phyloP scores from a whole-genome alignment of 2,329 filamentous ascomycete species.

The Neonectria punicea region DNA sequence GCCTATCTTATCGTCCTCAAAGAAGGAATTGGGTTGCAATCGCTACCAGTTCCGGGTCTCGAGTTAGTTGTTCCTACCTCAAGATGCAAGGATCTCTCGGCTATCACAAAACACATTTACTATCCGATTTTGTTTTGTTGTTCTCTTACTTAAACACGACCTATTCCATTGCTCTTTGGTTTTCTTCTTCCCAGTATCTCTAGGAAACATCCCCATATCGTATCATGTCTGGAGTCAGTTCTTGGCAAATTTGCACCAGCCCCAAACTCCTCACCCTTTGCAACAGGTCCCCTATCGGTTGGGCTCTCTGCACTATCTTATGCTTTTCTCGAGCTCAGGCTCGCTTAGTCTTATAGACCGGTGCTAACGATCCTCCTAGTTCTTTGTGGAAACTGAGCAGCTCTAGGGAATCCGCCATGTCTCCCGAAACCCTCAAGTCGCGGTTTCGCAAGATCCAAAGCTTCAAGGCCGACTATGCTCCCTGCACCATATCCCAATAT shows the following conservation, averaged over 20 bases:
- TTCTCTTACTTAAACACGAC: not conserved
- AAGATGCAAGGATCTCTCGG: not conserved
- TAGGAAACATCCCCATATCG: not conserved
- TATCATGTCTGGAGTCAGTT: not conserved
- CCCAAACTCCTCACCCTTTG: not conserved
- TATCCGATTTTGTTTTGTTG: not conserved
- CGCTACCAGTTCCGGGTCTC: slow-evolving; percentile 6
- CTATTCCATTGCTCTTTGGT: not conserved
- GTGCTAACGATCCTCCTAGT: slow-evolving; percentile 29
- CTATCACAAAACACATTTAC: not conserved
- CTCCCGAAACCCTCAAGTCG: slow-evolving; percentile 58
- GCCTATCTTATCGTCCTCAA: slow-evolving; percentile 25
- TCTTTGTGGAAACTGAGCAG: slow-evolving; percentile 34
- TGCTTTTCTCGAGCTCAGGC: not conserved
- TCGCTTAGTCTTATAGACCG: not conserved
- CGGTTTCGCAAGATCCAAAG: slow-evolving; percentile 86
- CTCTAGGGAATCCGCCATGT: slow-evolving; percentile 57
- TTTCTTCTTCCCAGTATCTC: not conserved
- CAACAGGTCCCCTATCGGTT: not conserved
- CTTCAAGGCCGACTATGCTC: slow-evolving; percentile 91
- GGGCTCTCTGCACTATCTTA: slow-evolving; percentile 7
- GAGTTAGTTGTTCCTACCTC: slow-evolving; percentile 25
- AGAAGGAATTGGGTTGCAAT: slow-evolving; percentile 22
- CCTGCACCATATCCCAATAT: slow-evolving; percentile 91
- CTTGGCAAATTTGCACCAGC: not conserved